Base-by-base conservation (phyloP, 768 basidiomycete genomes). In the Tulasnella sp. region DNA sequence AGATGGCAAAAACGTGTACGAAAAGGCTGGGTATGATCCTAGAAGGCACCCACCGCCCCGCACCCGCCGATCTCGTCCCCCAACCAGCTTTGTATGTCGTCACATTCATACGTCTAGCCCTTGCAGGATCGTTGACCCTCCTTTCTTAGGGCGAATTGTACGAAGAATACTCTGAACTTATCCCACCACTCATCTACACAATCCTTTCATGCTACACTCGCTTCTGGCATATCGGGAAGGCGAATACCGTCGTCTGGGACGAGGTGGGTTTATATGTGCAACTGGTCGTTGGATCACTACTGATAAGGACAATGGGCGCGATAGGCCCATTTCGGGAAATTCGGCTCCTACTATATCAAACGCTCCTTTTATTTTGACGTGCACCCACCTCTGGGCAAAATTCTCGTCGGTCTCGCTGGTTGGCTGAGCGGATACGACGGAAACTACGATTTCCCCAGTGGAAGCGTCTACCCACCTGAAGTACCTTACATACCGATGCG, bases 321-420 rank as follows among this genome's bases (percentile, higher is more conserved):
- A 1, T 79, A 85, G 87, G 97, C 98, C 51, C 98, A 99, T 85
- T 99, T 99, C 85, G 98, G 98, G 81, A 99, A 99, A 86, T 99
- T 99, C 85, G 98, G 95, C 73, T 94, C 94, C 73, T 92, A 98
- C 85, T 99, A 99, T 85, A 91, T 99, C 85, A 98, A 98, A 85
- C 93, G 96, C 82, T 95, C 98, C 84, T 99, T 99, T 85, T 99
- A 98, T 87, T 99, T 99, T 84, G 98, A 99, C 82, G 98, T 99
- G 37, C 98, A 99, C 82, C 98, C 98, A 6, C 98, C 98, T 0
- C 88, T 99, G 57, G 98, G 98, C 3, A 99, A 99, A 87, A 99
- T 99, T 96, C 88, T 99, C 77, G 97, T 99, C 79, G 98, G 95
- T 11, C 88, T 99, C 29, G 95, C 92, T 4, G 98, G 98, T 29